Conservation (phyloP, 805 yeast genomes). For the Candida endomychidarum region DNA sequence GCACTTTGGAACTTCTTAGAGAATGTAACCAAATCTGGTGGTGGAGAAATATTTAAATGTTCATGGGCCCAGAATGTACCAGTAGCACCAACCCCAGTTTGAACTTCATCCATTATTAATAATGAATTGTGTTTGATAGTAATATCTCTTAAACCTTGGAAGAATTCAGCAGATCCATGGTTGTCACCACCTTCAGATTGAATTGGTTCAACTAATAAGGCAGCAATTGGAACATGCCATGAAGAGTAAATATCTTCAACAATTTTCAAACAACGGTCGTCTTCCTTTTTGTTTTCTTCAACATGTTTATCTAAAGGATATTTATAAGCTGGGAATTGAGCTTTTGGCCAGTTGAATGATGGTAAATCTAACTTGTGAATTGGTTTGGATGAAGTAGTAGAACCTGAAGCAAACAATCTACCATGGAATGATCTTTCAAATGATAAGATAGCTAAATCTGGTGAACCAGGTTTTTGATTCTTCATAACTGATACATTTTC, state of each 20-base stretch:
- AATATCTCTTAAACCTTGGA: slow-evolving; percentile 79
- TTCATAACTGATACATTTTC: slow-evolving; percentile 76
- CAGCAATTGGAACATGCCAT: slow-evolving; percentile 82
- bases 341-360: slow-evolving; percentile 95
- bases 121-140: slow-evolving; percentile 69
- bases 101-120: slow-evolving; percentile 82
- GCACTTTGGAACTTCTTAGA: slow-evolving; percentile 89
- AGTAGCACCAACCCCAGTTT: slow-evolving; percentile 88
- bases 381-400: slow-evolving; percentile 92
- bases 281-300: slow-evolving; percentile 71
- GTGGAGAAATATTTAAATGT: slow-evolving; percentile 70
- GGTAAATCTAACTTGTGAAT: slow-evolving; percentile 92
- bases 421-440: slow-evolving; percentile 94
- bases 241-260: slow-evolving; percentile 69
- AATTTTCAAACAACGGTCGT: slow-evolving; percentile 71
- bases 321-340: slow-evolving; percentile 81
- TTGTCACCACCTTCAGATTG: slow-evolving; percentile 93
- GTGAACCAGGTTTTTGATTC: slow-evolving; percentile 85
- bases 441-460: slow-evolving; percentile 80
- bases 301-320: slow-evolving; percentile 76
- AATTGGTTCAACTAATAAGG: slow-evolving; percentile 85
- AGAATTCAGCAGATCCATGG: slow-evolving; percentile 74
- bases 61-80: slow-evolving; percentile 89
- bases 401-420: slow-evolving; percentile 86
- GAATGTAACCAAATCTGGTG: slow-evolving; percentile 84